Base-by-base conservation (phyloP, 1,139 yeast species). In the Yamadazyma mexicana region DNA sequence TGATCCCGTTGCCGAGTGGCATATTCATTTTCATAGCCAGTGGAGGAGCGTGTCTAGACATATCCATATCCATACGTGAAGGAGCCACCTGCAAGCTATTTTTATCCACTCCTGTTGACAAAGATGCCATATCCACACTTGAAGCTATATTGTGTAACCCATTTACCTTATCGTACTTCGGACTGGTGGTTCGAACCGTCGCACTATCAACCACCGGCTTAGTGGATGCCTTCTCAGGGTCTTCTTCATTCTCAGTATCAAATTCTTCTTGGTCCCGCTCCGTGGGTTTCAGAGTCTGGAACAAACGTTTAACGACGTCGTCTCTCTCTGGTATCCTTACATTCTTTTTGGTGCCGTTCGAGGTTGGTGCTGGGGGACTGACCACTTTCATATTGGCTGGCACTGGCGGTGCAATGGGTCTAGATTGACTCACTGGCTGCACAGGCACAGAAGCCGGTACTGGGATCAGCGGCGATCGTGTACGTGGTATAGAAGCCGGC, bases 61-160 rank as follows among this genome's bases (percentile, higher is more conserved):
- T 18, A 15, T 45, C 51, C 4, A 47, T 40, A 1, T 42, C 51
- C 15, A 46, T 33, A 30, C 51, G 31, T 8, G 52, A 45, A 2
- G 51, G 39, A 1, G 48, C 50, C n/a, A 46, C 52, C 18, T 49
- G 49, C n/a, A 49, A 32, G 34, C 54, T 49, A 7, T 50, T 47
- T 24, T 49, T 47, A 29, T 44, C 50, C 5, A 42, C 25, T 3
- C 46, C 50, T 3, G 44, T 47, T 3, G 48, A 39, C 10, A 49
- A 40, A 0, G 52, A 47, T n/a, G 51, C 54, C 12, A 44, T 46
- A 11, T 49, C 54, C 4, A 50, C 49, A 32, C 52, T 49, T 7
- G 50, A 45, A 3, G 52, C 52, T 8, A 47, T 31, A 31, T 50
- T 46, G 18, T 38, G 29, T 6, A 39, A 35, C 11, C 33, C 30